phyloP scores from a whole-genome alignment of 139 green algal genomes.

The Chlorella sp. region DNA sequence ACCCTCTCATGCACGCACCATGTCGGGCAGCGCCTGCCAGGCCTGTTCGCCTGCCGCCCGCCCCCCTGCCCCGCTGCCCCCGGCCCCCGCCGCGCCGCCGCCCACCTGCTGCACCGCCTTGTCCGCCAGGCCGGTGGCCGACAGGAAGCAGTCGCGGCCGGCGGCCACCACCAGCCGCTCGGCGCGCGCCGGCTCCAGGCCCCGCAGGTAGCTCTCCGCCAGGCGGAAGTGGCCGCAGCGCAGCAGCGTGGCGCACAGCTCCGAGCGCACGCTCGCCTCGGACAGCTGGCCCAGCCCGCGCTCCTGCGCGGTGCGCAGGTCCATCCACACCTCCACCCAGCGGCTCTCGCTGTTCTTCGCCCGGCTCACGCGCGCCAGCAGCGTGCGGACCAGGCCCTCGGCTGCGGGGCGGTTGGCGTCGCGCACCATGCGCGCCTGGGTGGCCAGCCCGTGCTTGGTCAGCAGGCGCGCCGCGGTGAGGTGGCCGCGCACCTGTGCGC shows the following conservation, averaged over 20 bases:
- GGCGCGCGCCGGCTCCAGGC: background rate
- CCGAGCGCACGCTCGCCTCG: slow-evolving; percentile 12
- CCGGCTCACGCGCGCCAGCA: slow-evolving; percentile 35
- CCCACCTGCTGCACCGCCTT: slow-evolving; percentile 18
- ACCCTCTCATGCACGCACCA: no score
- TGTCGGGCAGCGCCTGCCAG: no score
- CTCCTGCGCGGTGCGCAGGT: slow-evolving; percentile 18
- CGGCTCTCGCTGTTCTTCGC: slow-evolving; percentile 17
- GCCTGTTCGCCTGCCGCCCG: no score
- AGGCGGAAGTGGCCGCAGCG: slow-evolving; percentile 27
- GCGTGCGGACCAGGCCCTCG: slow-evolving; percentile 28
- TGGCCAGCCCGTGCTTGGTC: slow-evolving; percentile 35
- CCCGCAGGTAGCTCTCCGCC: slow-evolving; percentile 21
- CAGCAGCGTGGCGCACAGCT: slow-evolving; percentile 30
- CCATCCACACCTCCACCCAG: slow-evolving; percentile 42
- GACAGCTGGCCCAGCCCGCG: slow-evolving; percentile 9
- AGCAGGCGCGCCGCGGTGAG: slow-evolving; percentile 21
- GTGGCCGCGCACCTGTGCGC: slow-evolving; percentile 21
- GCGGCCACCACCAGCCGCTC: slow-evolving; percentile 37
- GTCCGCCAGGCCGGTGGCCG: slow-evolving; percentile 3
- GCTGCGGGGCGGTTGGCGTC: slow-evolving; percentile 1
- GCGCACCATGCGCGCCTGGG: background rate
- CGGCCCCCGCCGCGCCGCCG: no score
- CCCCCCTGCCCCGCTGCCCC: no score
- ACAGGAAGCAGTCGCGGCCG: slow-evolving; percentile 25